Evolutionary conservation across 768 basidiomycete species (phyloP).

Genomic region (Lactarius sp.): DNA sequence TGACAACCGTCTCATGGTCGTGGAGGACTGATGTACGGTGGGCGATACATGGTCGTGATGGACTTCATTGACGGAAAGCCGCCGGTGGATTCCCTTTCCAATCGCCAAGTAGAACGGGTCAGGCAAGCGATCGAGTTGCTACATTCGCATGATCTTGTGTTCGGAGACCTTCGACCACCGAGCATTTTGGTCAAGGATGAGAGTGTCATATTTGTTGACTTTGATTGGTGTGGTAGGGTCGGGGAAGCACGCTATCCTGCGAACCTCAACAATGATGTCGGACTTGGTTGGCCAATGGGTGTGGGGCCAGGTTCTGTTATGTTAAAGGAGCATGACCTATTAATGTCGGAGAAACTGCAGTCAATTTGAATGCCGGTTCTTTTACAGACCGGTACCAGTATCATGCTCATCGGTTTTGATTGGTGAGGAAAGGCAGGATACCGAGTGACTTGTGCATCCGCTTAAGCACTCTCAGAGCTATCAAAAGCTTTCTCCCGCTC

Average conservation of each 20-base stretch:
- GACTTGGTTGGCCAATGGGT: background rate
- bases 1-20: background rate
- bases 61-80: slow-evolving; percentile 13
- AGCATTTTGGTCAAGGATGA: no score
- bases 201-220: slow-evolving; percentile 16
- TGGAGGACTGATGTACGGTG: slow-evolving; percentile 2
- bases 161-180: no score
- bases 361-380: no score
- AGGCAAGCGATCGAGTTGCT: slow-evolving; percentile 2
- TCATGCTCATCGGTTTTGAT: no score
- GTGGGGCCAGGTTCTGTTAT: background rate
- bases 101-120: slow-evolving; percentile 5
- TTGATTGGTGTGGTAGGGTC: slow-evolving; percentile 28
- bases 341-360: background rate
- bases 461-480: no score
- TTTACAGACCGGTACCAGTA: no score
- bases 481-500: no score
- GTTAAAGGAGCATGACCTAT: background rate
- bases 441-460: no score
- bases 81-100: background rate
- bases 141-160: no score
- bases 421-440: no score
- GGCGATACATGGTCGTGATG: slow-evolving; percentile 23
- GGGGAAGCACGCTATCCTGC: slow-evolving; percentile 24
- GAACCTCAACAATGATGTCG: background rate